Percentiles rank a stretch among this genome's conserved stretches.
These are phyloP conservation scores for Fomes fomentarius DNA, from an alignment of 1,284 basidiomycete genomes.

Conservation along the genomic window DNA sequence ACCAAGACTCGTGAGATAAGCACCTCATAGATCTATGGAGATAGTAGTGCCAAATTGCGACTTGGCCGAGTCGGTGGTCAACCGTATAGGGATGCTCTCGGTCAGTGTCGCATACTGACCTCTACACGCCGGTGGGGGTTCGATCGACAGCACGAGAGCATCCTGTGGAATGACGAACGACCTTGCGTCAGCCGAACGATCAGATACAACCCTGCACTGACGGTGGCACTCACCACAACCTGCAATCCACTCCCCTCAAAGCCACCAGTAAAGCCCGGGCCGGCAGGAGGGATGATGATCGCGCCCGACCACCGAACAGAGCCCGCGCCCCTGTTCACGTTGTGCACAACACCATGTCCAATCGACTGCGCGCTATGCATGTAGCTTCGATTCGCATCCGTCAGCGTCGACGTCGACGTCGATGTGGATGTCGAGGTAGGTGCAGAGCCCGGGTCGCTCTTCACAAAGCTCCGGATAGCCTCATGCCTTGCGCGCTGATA, in stretches of 20 bases:
- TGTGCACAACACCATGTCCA: conserved; percentile 31
- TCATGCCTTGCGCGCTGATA: not conserved
- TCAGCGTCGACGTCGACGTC: not conserved
- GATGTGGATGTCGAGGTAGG: too few species aligned
- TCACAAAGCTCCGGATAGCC: conserved; percentile 1
- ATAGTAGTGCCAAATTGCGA: conserved; percentile 23
- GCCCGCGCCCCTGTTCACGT: conserved; percentile 17
- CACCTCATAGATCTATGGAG: too few species aligned
- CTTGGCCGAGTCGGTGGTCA: conserved; percentile 31
- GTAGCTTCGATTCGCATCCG: conserved; percentile 18
- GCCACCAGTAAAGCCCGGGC: conserved; percentile 23
- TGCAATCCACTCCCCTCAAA: conserved; percentile 31
- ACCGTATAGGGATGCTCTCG: conserved; percentile 29
- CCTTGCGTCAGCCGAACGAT: not conserved
- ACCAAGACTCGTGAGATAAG: too few species aligned
- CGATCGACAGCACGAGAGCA: conserved; percentile 29
- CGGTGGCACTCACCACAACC: conserved; percentile 28
- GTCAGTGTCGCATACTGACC: conserved; percentile 26
- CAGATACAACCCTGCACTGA: not conserved
- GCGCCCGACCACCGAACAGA: conserved; percentile 35
- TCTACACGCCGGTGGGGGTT: conserved; percentile 24
- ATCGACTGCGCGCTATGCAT: conserved; percentile 22
- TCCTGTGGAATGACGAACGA: conserved; percentile 21
- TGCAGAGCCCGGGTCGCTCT: not conserved
- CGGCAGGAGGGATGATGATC: conserved; percentile 24